Base-by-base conservation (phyloP, 1,284 basidiomycete species). In the Fomitiporia mediterranea region DNA sequence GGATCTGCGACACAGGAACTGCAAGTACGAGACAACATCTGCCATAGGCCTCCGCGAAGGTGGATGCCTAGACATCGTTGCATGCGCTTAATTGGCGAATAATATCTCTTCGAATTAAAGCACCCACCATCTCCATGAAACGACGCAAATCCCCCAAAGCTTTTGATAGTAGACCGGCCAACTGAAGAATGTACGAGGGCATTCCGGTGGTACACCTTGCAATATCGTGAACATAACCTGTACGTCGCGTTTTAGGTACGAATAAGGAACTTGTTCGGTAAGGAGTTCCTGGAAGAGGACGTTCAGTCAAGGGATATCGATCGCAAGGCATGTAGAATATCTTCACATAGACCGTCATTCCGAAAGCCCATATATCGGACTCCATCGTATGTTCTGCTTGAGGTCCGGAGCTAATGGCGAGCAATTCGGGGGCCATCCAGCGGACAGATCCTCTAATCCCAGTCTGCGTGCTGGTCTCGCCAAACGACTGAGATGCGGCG, bases 161-260 rank as follows among this genome's bases (percentile, higher is more conserved):
- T 42, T 43, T 8, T 43, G 38, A 5, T 40, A 27, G 23, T 32
- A 53, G 5, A 43, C 11, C 13, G 51, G 39, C 51, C 51, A 53
- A 13, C 11, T 43, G 8, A 11, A 27, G 19, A 43, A 53, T 3
- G 27, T 15, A 3, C 3, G 27, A 5, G 51, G 51, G 4, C 17
- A 43, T 34, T 11, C 13, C 5, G 51, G 56, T 6, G 27, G 50
- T 15, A 15, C 5, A 13, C 57, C 57, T 28, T 51, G 50, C 15
- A 51, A 8, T 39, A 56, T 56, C 13, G 48, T 47, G 17, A 56
- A 56, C 55, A 56, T 56, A 34, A 56, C 47, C 23, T 51, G 47
- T 8, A 51, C 30, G 19, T 56, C 55, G 25, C 32, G 34, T 15
- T 42, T 40, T 17, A 51, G 47, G 23, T 56, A 30, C 17, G 35